Evolutionary conservation across 805 yeast genomes (phyloP).

Genomic region (Hanseniaspora nectarophila): DNA sequence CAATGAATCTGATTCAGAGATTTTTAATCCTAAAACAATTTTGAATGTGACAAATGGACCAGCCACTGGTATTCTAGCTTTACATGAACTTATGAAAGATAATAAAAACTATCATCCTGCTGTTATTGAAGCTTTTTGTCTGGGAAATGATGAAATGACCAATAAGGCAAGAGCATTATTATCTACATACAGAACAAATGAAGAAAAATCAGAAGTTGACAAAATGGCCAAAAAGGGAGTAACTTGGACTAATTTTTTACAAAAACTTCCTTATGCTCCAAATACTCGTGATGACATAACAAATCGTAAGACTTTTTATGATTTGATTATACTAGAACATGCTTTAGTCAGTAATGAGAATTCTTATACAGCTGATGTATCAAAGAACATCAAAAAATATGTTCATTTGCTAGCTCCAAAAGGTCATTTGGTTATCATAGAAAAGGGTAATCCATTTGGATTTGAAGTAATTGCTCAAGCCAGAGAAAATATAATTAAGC

Average conservation of each 20-base stretch:
- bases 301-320: slow-evolving; percentile 40
- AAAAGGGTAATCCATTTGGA: slow-evolving; percentile 82
- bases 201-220: slow-evolving; percentile 15
- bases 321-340: slow-evolving; percentile 72
- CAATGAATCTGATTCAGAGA: slow-evolving; percentile 16
- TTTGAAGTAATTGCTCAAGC: slow-evolving; percentile 84
- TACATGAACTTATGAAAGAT: slow-evolving; percentile 56
- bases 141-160: slow-evolving; percentile 64
- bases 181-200: slow-evolving; percentile 43
- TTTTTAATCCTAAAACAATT: slow-evolving; percentile 52
- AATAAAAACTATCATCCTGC: slow-evolving; percentile 51
- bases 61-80: slow-evolving; percentile 77
- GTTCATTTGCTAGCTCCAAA: slow-evolving; percentile 56
- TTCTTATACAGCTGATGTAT: slow-evolving; percentile 63
- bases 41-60: slow-evolving; percentile 85
- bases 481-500: slow-evolving; percentile 79
- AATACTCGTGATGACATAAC: background rate
- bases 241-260: slow-evolving; percentile 39
- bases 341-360: slow-evolving; percentile 52
- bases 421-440: slow-evolving; percentile 69
- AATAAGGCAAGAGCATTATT: slow-evolving; percentile 66
- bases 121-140: slow-evolving; percentile 57
- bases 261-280: slow-evolving; percentile 35
- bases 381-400: slow-evolving; percentile 47
- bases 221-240: slow-evolving; percentile 10